Base-by-base conservation (phyloP, 768 basidiomycete species). In the Pulveroboletus ravenelii region DNA sequence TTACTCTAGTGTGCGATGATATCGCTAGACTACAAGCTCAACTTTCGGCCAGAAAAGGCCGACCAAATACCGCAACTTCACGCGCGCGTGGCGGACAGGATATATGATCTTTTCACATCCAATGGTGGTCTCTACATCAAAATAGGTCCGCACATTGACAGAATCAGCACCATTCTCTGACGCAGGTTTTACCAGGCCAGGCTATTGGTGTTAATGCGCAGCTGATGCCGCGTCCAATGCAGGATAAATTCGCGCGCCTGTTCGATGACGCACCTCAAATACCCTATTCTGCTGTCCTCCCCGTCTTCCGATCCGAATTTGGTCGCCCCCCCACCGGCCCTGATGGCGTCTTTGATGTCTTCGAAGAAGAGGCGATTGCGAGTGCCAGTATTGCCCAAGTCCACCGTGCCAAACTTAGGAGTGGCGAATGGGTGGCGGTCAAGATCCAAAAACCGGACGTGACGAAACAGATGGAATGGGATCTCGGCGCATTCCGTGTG, bases 341-440 rank as follows among this genome's bases (percentile, higher is more conserved):
- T 1, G 78, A 76, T 23, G 89, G 87, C 15, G 69, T 93, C 2
- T 95, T 95, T 59, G 83, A 82, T 32, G 70, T 78, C 10, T 95
- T 96, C 53, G 87, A 92, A 48, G 76, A 83, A 53, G 62, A 77
- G 3, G 85, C 93, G 0, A 72, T 89, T 1, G 93, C 93, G 0
- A 90, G 87, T 53, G 94, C 94, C 2, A 89, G 88, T 58, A 86
- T 97, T 50, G 93, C 93, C 0, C 94, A 96, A 64, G 94, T 96
- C 0, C 93, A 96, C 63, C 77, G 78, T 40, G 94, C 94, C 5
- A 73, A 67, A n/a, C 62, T 85, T 37, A 75, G 71, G 56, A 65
- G 51, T 18, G 70, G 67, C 30, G 72, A 78, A 32, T 86, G 85
- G 80, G 93, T 97, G 2, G 94, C 93, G 0, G 93, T 97, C 53